Evolutionary conservation across 192 early-diverging fungal genomes (phyloP).

Genomic region (Chytriomyces sp.): DNA sequence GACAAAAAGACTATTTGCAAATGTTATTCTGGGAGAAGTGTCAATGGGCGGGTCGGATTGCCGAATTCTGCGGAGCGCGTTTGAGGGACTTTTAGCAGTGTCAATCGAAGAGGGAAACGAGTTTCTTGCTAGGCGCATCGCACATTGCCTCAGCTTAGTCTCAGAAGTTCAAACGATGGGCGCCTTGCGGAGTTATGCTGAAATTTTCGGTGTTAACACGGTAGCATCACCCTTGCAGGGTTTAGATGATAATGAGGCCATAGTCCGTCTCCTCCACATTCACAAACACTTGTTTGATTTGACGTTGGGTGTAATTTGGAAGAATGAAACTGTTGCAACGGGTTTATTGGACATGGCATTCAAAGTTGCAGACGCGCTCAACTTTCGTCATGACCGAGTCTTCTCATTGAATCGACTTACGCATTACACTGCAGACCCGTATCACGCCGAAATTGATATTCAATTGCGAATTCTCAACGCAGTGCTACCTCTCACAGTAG

Average conservation of each 20-base stretch:
- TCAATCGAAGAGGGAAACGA: conserved; percentile 27
- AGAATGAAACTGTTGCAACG: background rate
- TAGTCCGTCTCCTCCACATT: no score
- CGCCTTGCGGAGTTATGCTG: background rate
- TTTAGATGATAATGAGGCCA: no score
- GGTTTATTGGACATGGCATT: background rate
- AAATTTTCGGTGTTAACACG: background rate
- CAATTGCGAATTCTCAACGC: background rate
- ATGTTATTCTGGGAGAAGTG: conserved; percentile 13
- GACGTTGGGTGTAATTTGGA: background rate
- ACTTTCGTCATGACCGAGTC: no score
- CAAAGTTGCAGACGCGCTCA: background rate
- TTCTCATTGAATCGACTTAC: no score
- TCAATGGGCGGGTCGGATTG: conserved; percentile 2
- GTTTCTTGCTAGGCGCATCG: background rate
- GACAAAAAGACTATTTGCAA: background rate
- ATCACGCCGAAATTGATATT: background rate
- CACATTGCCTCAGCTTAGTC: conserved; percentile 8
- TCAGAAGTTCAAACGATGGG: background rate
- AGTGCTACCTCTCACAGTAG: background rate
- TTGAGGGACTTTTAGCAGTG: conserved; percentile 17
- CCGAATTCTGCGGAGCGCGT: background rate
- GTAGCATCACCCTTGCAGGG: background rate
- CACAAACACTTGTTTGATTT: background rate
- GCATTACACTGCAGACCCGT: conserved; percentile 10